A percentile compares a stretch with the other conserved stretches of the same genome.
Conservation (phyloP, 306 rosid genomes). For the Corylus avellana region DNA sequence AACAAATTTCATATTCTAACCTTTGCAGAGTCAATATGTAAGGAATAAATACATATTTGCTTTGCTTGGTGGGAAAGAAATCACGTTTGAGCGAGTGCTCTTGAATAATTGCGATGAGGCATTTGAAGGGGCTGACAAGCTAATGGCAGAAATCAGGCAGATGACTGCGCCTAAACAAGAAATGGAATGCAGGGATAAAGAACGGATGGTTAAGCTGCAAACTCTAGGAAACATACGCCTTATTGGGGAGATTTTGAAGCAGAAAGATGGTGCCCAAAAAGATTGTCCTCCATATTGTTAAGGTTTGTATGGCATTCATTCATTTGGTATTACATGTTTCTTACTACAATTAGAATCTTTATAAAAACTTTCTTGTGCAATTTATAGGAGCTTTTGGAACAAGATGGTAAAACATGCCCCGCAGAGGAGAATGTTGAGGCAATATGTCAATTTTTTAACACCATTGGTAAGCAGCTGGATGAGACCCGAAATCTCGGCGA, state of each 20-base stretch:
- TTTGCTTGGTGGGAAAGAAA: too few relatives aligned
- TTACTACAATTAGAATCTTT: neutral
- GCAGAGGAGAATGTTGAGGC: constrained; percentile 55
- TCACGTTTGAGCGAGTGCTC: neutral
- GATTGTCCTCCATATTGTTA: constrained; percentile 49
- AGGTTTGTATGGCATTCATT: constrained; percentile 27
- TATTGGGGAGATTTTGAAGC: constrained; percentile 45
- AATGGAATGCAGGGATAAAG: constrained; percentile 43
- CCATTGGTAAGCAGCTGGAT: too few relatives aligned
- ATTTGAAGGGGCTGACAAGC: constrained; percentile 43
- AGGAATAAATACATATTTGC: too few relatives aligned
- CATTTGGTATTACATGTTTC: neutral
- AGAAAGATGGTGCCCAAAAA: constrained; percentile 46
- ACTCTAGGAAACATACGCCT: constrained; percentile 49
- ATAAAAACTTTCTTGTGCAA: constrained; percentile 10
- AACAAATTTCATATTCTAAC: too few relatives aligned
- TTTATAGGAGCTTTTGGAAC: constrained; percentile 39
- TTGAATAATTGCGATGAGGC: constrained; percentile 42
- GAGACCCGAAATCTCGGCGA: too few relatives aligned
- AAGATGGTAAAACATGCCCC: constrained; percentile 34
- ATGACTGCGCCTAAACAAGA: constrained; percentile 44
- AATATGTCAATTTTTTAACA: neutral
- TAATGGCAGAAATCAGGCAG: constrained; percentile 42
- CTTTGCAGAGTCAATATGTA: too few relatives aligned
- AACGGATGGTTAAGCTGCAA: constrained; percentile 40